Evolutionary conservation across 2,329 filamentous ascomycete species (phyloP).

Genomic region (Rhexocercosporidium sp.): DNA sequence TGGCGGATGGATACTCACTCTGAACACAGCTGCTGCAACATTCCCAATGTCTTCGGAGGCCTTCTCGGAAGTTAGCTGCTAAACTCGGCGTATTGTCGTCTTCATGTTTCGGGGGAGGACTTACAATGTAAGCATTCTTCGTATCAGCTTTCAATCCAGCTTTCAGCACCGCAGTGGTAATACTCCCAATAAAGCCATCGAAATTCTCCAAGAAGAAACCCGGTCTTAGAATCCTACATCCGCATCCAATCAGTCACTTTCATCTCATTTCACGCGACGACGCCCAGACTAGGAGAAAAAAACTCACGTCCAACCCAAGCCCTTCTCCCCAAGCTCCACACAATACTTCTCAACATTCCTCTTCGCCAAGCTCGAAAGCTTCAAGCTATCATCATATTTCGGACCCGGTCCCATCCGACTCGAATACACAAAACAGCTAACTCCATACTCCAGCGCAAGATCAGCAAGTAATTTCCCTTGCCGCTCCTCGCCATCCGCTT

Average conservation of each 20-base stretch:
- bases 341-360: slow-evolving; percentile 54
- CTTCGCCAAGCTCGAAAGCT: slow-evolving; percentile 56
- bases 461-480: slow-evolving; percentile 49
- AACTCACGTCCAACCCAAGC: slow-evolving; percentile 33
- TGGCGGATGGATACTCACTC: slow-evolving; percentile 15
- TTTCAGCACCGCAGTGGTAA: slow-evolving; percentile 25
- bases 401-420: slow-evolving; percentile 64
- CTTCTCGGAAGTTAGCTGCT: slow-evolving; percentile 13
- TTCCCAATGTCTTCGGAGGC: slow-evolving; percentile 33
- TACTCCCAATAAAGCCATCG: slow-evolving; percentile 26
- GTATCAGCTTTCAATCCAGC: slow-evolving; percentile 28
- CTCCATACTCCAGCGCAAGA: slow-evolving; percentile 36
- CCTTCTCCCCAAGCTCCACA: slow-evolving; percentile 24
- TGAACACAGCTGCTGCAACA: slow-evolving; percentile 31
- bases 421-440: slow-evolving; percentile 66
- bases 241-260: slow-evolving; percentile 4
- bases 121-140: slow-evolving; percentile 23
- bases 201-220: slow-evolving; percentile 60
- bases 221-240: slow-evolving; percentile 53
- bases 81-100: too few species aligned
- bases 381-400: slow-evolving; percentile 48
- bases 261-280: not conserved
- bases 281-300: not conserved
- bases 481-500: slow-evolving; percentile 51
- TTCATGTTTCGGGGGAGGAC: not conserved